Percentiles rank a stretch among this genome's conserved stretches.
phyloP scores from a whole-genome alignment of 2,329 filamentous ascomycete genomes.

The Colletotrichum sublineola region DNA sequence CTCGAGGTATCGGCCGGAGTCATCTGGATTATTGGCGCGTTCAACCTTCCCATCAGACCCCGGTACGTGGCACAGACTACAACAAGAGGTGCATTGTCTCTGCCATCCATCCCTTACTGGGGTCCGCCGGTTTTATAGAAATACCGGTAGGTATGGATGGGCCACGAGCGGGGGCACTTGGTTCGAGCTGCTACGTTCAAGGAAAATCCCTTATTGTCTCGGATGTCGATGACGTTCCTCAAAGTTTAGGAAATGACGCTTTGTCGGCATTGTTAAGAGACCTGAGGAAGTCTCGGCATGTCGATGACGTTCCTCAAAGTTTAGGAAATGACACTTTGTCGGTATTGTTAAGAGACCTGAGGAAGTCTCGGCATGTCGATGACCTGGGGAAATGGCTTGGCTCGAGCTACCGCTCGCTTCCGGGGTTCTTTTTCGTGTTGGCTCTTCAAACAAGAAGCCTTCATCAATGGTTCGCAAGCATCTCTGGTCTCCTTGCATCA shows the following conservation, averaged over 20 bases:
- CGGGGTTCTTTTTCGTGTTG: neutral
- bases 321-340: constrained; percentile 6
- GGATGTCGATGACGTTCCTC: constrained; percentile 16
- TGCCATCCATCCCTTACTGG: constrained; percentile 11
- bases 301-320: constrained; percentile 7
- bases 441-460: too few species aligned
- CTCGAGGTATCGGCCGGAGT: constrained; percentile 9
- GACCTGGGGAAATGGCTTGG: neutral
- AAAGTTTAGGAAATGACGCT: neutral
- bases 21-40: constrained; percentile 24
- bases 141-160: neutral
- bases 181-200: neutral
- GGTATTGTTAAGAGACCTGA: constrained; percentile 11
- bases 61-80: constrained; percentile 9
- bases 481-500: neutral
- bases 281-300: constrained; percentile 13
- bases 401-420: neutral
- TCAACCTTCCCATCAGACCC: constrained; percentile 21
- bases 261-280: constrained; percentile 19
- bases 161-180: constrained; percentile 19
- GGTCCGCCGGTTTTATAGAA: neutral
- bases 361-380: constrained; percentile 14
- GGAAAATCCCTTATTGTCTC: constrained; percentile 34
- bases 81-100: constrained; percentile 20
- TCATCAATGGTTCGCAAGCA: neutral